Evolutionary conservation across 2,329 filamentous ascomycete genomes (phyloP), one percentile per base, ranked within the genome.

Genomic region (Phaeophleospora eucalypticola): DNA sequence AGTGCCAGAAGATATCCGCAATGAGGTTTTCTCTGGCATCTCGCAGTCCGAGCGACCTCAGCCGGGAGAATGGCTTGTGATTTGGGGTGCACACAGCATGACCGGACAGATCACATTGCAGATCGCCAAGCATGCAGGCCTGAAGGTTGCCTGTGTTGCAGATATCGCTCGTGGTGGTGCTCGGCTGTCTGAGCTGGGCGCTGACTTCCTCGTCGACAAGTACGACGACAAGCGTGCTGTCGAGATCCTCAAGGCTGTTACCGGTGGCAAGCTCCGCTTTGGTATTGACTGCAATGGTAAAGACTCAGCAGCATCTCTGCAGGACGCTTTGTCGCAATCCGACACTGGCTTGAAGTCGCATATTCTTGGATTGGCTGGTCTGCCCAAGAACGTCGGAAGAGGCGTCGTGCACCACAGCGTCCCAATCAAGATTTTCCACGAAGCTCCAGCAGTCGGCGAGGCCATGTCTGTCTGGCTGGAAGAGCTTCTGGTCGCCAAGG

Each of bases 1-100:
- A 0, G 68, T 89, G 2, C 78, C 85, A 0, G 54, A 67, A 2
- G 86, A 89, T 58, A 78, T 88, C 4, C 67, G 74, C 2, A 62
- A 72, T 3, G 85, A 89, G 61, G 83, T 81, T 46, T 72, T 86
- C n/a, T 62, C 73, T 0, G 74, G 76, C 0, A 79, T 84, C 4
- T 53, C 61, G 0, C 59, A 68, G 1, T 58, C 63, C 0, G 82
- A 86, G 52, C 70, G 81, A 7, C 77, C 81, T 1, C 70, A 71
- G 35, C 56, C 66, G 0, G 84, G 82, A 0, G 85, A 89, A 49
- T 89, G 83, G 79, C 67, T 89, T 33, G 81, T 80, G 1, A 79
- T 89, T 38, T 89, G 86, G 85, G 86, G 86, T 46, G 86, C 80
- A 73, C 87, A 83, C 1, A 85, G 83, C 0, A 87, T 83, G 0